phyloP scores from a whole-genome alignment of 2,329 filamentous ascomycete genomes.

The Aciculosporium take region DNA sequence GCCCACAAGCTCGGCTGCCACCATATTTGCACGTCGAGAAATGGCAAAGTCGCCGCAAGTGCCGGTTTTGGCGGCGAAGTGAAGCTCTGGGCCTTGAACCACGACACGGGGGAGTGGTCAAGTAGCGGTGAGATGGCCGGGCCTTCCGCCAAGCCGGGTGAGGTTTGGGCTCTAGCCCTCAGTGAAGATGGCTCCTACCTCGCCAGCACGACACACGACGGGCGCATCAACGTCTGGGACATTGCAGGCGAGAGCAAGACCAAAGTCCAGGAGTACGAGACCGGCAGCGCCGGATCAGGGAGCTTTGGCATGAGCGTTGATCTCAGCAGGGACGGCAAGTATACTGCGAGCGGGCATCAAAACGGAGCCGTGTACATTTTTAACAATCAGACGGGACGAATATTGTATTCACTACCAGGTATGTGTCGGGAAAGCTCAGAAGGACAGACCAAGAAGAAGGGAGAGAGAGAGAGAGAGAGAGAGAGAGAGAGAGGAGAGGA shows the following conservation, averaged over 20 bases:
- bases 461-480: neutral
- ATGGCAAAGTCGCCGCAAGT: conserved; percentile 62
- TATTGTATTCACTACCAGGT: conserved; percentile 77
- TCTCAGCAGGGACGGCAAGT: conserved; percentile 62
- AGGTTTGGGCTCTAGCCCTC: conserved; percentile 78
- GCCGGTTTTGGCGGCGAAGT: conserved; percentile 83
- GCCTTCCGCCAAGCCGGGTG: conserved; percentile 43
- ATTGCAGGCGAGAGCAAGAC: conserved; percentile 37
- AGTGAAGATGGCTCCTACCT: conserved; percentile 73
- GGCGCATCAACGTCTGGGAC: conserved; percentile 82
- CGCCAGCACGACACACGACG: conserved; percentile 77
- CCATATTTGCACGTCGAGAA: conserved; percentile 58
- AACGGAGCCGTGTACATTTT: conserved; percentile 89
- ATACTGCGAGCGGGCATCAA: conserved; percentile 85
- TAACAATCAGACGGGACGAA: conserved; percentile 75
- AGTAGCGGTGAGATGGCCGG: conserved; percentile 26
- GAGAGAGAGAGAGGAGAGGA: no score
- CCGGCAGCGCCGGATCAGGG: conserved; percentile 52
- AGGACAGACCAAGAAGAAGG: no score
- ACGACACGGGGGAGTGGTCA: conserved; percentile 41
- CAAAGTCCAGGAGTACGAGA: conserved; percentile 75
- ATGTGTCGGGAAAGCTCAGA: conserved; percentile 10
- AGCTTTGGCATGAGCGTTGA: conserved; percentile 86
- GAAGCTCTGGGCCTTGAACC: conserved; percentile 60
- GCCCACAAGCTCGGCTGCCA: conserved; percentile 86